Evolutionary conservation across 2,329 filamentous ascomycete species (phyloP).

Genomic region (Fusarium nematophilum): DNA sequence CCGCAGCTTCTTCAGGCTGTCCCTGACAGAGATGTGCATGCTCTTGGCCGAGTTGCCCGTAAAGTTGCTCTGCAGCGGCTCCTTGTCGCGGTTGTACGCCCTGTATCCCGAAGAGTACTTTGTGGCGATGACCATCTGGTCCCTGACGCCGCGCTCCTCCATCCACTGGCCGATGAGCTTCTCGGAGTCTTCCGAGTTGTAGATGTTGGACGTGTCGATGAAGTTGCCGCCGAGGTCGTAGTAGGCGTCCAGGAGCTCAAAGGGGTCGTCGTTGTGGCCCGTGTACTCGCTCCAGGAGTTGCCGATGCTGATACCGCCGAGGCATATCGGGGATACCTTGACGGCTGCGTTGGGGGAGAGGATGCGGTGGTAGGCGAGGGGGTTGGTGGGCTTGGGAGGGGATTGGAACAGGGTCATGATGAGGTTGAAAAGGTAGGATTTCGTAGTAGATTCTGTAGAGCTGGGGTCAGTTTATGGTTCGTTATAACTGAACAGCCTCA

Average conservation of each 20-base stretch:
- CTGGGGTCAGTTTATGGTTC: neutral
- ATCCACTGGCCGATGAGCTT: constrained; percentile 65
- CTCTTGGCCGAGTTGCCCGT: constrained; percentile 52
- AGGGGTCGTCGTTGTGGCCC: constrained; percentile 59
- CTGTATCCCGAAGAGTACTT: constrained; percentile 59
- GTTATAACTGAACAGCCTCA: neutral
- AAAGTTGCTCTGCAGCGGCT: constrained; percentile 45
- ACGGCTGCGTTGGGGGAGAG: constrained; percentile 37
- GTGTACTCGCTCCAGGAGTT: constrained; percentile 26
- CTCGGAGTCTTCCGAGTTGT: constrained; percentile 63
- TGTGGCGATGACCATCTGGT: constrained; percentile 60
- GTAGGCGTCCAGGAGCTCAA: constrained; percentile 67
- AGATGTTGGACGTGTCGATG: constrained; percentile 67
- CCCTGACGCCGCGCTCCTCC: constrained; percentile 54
- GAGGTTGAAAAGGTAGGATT: neutral
- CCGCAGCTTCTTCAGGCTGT: constrained; percentile 54
- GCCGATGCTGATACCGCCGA: constrained; percentile 43
- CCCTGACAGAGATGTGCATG: constrained; percentile 53
- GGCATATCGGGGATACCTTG: constrained; percentile 41
- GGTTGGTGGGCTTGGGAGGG: constrained; percentile 24
- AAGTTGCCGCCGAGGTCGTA: constrained; percentile 68
- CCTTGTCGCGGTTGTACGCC: constrained; percentile 16
- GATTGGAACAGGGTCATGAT: neutral
- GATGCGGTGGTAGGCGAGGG: constrained; percentile 38
- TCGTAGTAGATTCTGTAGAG: too few relatives aligned